phyloP scores from a whole-genome alignment of 768 basidiomycete species.

The Pleurotus eryngii region DNA sequence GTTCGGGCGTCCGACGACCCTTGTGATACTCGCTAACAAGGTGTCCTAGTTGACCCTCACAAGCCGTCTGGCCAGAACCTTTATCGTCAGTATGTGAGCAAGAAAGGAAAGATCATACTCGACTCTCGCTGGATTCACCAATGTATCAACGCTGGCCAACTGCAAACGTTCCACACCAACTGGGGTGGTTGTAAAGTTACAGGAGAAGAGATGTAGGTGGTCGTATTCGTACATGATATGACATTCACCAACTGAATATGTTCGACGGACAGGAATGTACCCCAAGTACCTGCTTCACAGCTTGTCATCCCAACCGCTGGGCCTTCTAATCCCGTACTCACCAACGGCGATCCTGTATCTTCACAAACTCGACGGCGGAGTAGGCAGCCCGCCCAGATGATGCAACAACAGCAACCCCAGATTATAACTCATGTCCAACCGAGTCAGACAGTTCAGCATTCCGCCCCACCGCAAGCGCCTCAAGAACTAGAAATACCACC shows the following conservation, averaged over 20 bases:
- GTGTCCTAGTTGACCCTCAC: constrained; percentile 64
- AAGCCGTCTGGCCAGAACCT: constrained; percentile 79
- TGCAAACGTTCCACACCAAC: constrained; percentile 73
- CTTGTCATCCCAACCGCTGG: background rate
- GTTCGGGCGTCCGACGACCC: constrained; percentile 32
- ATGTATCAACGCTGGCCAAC: constrained; percentile 63
- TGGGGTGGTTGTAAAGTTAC: constrained; percentile 83
- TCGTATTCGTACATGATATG: constrained; percentile 7
- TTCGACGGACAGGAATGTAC: constrained; percentile 12
- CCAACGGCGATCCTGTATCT: constrained; percentile 13
- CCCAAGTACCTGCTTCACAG: constrained; percentile 10
- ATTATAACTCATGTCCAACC: constrained; percentile 22
- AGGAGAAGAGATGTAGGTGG: constrained; percentile 65
- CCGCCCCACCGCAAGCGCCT: constrained; percentile 15
- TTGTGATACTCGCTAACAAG: background rate
- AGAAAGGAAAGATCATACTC: constrained; percentile 78
- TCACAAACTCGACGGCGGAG: constrained; percentile 13
- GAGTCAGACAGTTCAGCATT: constrained; percentile 14
- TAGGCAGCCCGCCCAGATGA: background rate
- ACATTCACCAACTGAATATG: constrained; percentile 15
- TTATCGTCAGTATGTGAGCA: constrained; percentile 73
- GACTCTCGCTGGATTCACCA: constrained; percentile 73
- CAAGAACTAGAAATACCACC: constrained; percentile 18
- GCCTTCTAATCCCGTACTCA: background rate
- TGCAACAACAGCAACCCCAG: background rate